phyloP scores from a whole-genome alignment of 805 yeast species.

The Myxozyma mucilagina region DNA sequence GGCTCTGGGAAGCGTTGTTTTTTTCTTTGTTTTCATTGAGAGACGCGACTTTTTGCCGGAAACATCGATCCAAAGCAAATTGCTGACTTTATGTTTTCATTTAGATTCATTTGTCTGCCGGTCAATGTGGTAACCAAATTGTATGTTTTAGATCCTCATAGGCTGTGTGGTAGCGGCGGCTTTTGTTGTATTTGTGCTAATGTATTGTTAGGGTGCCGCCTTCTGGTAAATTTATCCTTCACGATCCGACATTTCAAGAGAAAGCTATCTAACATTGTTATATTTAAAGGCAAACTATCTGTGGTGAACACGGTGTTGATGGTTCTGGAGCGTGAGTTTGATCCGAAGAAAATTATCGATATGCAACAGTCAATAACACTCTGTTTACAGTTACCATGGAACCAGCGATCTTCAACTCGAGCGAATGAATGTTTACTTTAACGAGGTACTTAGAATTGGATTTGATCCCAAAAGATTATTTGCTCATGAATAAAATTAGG shows the following conservation, averaged over 20 bases:
- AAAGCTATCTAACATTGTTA: slow-evolving; percentile 1
- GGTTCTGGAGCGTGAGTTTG: slow-evolving; percentile 32
- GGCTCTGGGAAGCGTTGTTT: background rate
- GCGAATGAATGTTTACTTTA: slow-evolving; percentile 80
- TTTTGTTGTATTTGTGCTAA: background rate
- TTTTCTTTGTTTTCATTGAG: background rate
- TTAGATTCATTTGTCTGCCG: slow-evolving; percentile 86
- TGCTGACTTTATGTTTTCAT: slow-evolving; percentile 3
- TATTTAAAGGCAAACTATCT: slow-evolving; percentile 32
- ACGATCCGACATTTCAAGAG: too few relatives aligned
- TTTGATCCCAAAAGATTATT: background rate
- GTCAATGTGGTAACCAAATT: slow-evolving; percentile 96
- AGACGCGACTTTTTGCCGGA: background rate
- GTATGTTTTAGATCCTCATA: slow-evolving; percentile 44
- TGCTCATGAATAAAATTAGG: slow-evolving; percentile 40
- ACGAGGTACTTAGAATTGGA: slow-evolving; percentile 51
- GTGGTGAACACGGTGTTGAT: slow-evolving; percentile 36
- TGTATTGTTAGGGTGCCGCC: slow-evolving; percentile 30
- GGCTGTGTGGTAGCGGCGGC: background rate
- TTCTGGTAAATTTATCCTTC: slow-evolving; percentile 24
- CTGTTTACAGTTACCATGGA: slow-evolving; percentile 35
- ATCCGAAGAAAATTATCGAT: background rate
- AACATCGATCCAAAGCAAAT: background rate
- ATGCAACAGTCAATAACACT: background rate
- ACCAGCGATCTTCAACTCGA: slow-evolving; percentile 38